Percentiles rank a stretch among this genome's conserved stretches.
phyloP scores from a whole-genome alignment of 192 early-diverging fungal genomes.

The Neocallimastix lanati region DNA sequence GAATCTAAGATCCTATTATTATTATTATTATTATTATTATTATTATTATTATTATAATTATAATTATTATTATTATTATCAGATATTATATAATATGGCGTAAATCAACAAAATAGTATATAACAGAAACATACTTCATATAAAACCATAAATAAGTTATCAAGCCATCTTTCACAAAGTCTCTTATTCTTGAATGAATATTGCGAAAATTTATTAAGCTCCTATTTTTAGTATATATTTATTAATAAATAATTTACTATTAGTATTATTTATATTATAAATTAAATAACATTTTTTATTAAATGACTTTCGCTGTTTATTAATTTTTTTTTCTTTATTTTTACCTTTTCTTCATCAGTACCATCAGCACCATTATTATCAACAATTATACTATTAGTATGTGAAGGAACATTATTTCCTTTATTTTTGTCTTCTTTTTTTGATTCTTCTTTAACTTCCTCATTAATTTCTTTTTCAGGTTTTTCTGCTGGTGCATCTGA shows the following conservation, averaged over 20 bases:
- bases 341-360: not conserved
- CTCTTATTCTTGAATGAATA: slow-evolving; percentile 72
- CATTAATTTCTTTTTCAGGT: slow-evolving; percentile 3
- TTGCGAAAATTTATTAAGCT: slow-evolving; percentile 18
- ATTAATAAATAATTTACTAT: not conserved
- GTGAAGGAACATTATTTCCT: slow-evolving; percentile 6
- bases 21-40: no score
- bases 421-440: slow-evolving; percentile 2
- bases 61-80: no score
- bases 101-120: no score
- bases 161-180: slow-evolving; percentile 97
- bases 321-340: no score
- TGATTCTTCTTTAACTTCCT: slow-evolving; percentile 1
- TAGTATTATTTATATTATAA: no score
- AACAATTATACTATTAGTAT: slow-evolving; percentile 7
- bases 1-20: slow-evolving; percentile 49
- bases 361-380: not conserved
- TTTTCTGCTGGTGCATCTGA: not conserved
- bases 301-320: no score
- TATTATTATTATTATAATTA: no score
- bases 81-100: no score
- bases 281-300: no score
- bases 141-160: slow-evolving; percentile 97
- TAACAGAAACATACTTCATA: slow-evolving; percentile 76
- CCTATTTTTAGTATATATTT: not conserved